Evolutionary conservation across 2,329 filamentous ascomycete genomes (phyloP), one percentile per base, ranked within the genome.

Genomic region (Diatrype stigma): DNA sequence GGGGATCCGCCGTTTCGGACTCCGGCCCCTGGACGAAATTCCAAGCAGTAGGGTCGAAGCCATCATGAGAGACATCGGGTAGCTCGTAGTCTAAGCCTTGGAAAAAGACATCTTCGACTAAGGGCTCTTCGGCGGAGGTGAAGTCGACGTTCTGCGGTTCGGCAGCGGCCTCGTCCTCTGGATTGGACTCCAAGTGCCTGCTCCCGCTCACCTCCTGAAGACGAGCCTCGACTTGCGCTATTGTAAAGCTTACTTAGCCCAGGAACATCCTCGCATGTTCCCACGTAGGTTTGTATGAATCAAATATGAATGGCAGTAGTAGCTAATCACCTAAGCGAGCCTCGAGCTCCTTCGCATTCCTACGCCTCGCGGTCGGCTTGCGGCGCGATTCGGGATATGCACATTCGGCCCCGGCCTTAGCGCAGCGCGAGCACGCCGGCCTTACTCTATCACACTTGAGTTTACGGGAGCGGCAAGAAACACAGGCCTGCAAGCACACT

Each of bases 271-370:
- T 21, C 53, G n/a, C 48, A 21, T 30, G 22, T 35, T 48, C 14
- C 21, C n/a, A n/a, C n/a, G n/a, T n/a, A n/a, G n/a, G n/a, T n/a
- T n/a, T n/a, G n/a, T n/a, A n/a, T n/a, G n/a, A n/a, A n/a, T n/a
- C n/a, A n/a, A n/a, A n/a, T n/a, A n/a, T 16, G 23, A 35, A 30
- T 10, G 26, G 26, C 26, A 5, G 10, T 37, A 22, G 32, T 50
- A 45, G 47, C 32, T 28, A 49, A 75, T 58, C 82, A 94, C 89
- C 88, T 65, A 96, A 74, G 63, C 93, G 82, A 57, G 90, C 90
- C 69, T 96, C 93, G 51, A 96, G 75, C 65, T 94, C 87, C 73
- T 89, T 94, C 55, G 96, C 92, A 69, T 96, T 96, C 58, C 89
- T 85, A 63, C 91, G 79, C 74, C 95, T 96, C 19, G 89, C 87